Percentiles rank a stretch among this genome's conserved stretches.
Evolutionary conservation across 768 basidiomycete species (phyloP).

Genomic region (Rossbeevera mucosa): DNA sequence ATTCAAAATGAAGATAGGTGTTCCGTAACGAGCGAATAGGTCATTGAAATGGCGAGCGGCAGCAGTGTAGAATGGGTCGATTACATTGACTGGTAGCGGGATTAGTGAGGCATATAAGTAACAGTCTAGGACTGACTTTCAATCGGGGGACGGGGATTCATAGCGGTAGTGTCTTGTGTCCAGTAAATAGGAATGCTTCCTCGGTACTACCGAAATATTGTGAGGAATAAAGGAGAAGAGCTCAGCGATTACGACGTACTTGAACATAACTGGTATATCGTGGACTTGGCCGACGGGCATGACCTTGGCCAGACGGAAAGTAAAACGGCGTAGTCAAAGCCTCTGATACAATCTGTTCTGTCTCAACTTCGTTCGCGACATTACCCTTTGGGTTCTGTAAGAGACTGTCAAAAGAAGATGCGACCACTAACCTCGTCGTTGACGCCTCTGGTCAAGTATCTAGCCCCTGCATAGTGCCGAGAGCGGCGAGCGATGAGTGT

Average conservation of each 20-base stretch:
- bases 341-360: slow-evolving; percentile 94
- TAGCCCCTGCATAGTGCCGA: slow-evolving; percentile 90
- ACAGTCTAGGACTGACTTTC: slow-evolving; percentile 60
- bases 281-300: slow-evolving; percentile 61
- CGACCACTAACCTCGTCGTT: slow-evolving; percentile 69
- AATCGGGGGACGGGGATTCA: slow-evolving; percentile 92
- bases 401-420: not conserved
- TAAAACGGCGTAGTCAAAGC: slow-evolving; percentile 88
- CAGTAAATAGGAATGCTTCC: slow-evolving; percentile 96
- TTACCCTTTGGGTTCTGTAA: slow-evolving; percentile 60
- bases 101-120: slow-evolving; percentile 5
- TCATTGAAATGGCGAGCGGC: slow-evolving; percentile 92
- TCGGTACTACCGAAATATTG: slow-evolving; percentile 55
- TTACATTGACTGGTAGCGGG: slow-evolving; percentile 66
- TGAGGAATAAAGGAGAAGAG: not conserved
- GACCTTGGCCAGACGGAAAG: slow-evolving; percentile 44
- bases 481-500: slow-evolving; percentile 94
- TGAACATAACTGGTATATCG: slow-evolving; percentile 96
- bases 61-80: slow-evolving; percentile 92
- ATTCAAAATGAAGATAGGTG: slow-evolving; percentile 87
- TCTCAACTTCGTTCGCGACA: slow-evolving; percentile 98
- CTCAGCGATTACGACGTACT: slow-evolving; percentile 32
- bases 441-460: slow-evolving; percentile 91
- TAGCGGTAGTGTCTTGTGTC: slow-evolving; percentile 89
- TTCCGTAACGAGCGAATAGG: slow-evolving; percentile 83